Evolutionary conservation across 225 moss, liverwort and hornwort genomes (phyloP).

Genomic region (Anthoceros angustus): DNA sequence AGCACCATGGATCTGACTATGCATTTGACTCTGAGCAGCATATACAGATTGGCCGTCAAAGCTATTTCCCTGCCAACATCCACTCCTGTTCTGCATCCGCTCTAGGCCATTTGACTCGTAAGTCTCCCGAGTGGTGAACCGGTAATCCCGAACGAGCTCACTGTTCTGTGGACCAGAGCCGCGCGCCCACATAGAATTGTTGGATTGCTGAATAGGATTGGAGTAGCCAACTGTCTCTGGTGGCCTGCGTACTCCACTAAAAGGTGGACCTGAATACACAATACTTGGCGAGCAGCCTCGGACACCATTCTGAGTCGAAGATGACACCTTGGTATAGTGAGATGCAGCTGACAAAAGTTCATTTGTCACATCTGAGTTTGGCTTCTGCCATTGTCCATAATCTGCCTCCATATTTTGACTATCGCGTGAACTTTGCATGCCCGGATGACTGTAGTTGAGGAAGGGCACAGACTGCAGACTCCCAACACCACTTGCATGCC

Average conservation of each 20-base stretch:
- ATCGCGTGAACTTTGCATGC: background rate
- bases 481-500: background rate
- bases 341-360: background rate
- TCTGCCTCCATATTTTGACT: background rate
- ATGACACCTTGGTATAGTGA: background rate
- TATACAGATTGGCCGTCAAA: background rate
- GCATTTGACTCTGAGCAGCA: background rate
- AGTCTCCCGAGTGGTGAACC: background rate
- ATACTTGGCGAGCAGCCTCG: background rate
- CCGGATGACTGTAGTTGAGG: background rate
- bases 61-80: background rate
- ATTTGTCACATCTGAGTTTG: background rate
- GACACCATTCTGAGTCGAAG: background rate
- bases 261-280: background rate
- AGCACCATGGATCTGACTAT: background rate
- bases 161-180: background rate
- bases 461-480: constrained; percentile 1
- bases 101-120: background rate
- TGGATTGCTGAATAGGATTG: background rate
- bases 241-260: background rate
- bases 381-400: background rate
- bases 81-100: background rate
- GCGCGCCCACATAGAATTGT: background rate
- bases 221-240: background rate
- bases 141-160: background rate